Base-by-base conservation (phyloP, 805 yeast species). In the Metschnikowia amazonensis region DNA sequence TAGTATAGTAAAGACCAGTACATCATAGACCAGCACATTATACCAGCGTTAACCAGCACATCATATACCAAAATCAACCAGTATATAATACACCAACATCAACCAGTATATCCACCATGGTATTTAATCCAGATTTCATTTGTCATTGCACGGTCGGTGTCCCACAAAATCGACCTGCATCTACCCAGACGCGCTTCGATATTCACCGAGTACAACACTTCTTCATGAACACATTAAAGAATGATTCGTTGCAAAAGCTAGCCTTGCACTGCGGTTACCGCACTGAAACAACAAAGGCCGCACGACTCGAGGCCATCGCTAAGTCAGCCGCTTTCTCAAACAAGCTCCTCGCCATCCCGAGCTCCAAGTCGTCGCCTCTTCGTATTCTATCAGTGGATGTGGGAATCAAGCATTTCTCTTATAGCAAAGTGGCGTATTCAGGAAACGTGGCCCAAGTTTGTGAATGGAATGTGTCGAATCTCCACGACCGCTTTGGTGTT, bases 381-480 rank as follows among this genome's bases (percentile, higher is more conserved):
- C 48, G 45, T 24, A 34, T 61, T 9, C 44, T 68, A 3, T 58
- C 72, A 20, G 58, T 71, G 7, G 76, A 71, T 47, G 62, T 71
- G 10, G 76, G 76, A 5, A 49, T 70, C 45, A 69, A 69, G 54
- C 70, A 71, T 57, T 69, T 71, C 48, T 62, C 73, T 7, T 69
- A 63, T 36, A 69, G 75, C 52, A 56, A 61, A n/a, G 44, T 33
- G 21, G 48, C 46, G 14, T 51, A 46, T 47, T 43, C 30, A 18
- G 30, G 20, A 5, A 27, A 21, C n/a, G 17, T 14, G 25, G 49
- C 45, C 4, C 24, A 38, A 6, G 31, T 51, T 9, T 18, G 36
- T 25, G 47, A 45, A 16, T 66, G 71, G 71, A 48, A 50, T 25
- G 64, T 61, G 34, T n/a, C 55, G 13, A 55, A 66, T 44, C 57